Percentiles rank a stretch among this genome's conserved stretches.
phyloP scores from a whole-genome alignment of 2,329 filamentous ascomycete species.

The Ascosphaera apis region DNA sequence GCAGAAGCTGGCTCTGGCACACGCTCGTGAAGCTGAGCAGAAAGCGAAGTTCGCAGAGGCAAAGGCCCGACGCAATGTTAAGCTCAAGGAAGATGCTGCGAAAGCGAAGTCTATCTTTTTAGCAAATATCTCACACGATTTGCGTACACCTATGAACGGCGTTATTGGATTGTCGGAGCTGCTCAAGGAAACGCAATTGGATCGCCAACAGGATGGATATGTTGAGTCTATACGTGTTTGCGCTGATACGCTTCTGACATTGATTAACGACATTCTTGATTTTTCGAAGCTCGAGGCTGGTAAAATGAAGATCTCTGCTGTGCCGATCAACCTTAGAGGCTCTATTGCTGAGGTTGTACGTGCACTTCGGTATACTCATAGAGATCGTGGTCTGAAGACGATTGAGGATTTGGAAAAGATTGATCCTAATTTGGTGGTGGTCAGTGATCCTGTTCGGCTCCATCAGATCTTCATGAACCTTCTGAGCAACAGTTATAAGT shows the following conservation, averaged over 20 bases:
- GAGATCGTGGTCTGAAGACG: conserved; percentile 35
- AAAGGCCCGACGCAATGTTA: conserved; percentile 40
- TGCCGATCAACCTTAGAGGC: conserved; percentile 52
- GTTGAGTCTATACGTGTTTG: conserved; percentile 43
- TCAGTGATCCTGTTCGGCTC: conserved; percentile 65
- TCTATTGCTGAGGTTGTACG: conserved; percentile 42
- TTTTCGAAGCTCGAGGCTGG: conserved; percentile 72
- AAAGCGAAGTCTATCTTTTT: conserved; percentile 82
- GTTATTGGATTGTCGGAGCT: conserved; percentile 57
- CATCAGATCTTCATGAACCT: conserved; percentile 63
- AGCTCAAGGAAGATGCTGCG: conserved; percentile 42
- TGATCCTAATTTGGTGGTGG: conserved; percentile 39
- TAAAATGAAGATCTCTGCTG: conserved; percentile 72
- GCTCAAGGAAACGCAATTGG: conserved; percentile 32
- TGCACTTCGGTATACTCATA: conserved; percentile 38
- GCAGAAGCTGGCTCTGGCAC: conserved; percentile 37
- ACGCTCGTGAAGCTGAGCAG: conserved; percentile 37
- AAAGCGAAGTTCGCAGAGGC: conserved; percentile 43
- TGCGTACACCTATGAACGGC: conserved; percentile 87
- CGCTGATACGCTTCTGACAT: conserved; percentile 52
- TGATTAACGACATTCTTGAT: conserved; percentile 81
- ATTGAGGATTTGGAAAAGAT: conserved; percentile 40
- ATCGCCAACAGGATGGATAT: conserved; percentile 36
- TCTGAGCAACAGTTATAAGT: conserved; percentile 83
- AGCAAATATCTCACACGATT: conserved; percentile 68